Percentiles rank a stretch among this genome's conserved stretches.
Conservation (phyloP, 169 alveolate species). For the Theileria orientalis region DNA sequence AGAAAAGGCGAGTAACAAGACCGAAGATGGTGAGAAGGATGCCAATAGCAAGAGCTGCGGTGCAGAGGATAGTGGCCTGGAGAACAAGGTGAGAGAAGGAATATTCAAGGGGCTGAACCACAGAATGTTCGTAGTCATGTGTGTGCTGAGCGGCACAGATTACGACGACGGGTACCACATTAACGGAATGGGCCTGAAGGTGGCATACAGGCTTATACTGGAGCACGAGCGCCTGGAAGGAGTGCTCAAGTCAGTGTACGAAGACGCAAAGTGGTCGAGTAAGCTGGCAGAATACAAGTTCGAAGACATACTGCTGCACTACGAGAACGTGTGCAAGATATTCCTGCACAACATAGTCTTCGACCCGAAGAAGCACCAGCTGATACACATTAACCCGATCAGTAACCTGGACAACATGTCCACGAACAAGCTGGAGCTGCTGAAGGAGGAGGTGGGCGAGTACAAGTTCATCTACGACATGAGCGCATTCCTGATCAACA, state of each 20-base stretch:
- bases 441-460: not conserved
- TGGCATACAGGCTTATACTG: slow-evolving; percentile 65
- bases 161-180: slow-evolving; percentile 77
- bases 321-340: slow-evolving; percentile 63
- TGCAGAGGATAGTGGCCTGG: slow-evolving; percentile 24
- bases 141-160: slow-evolving; percentile 77
- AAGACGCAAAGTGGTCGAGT: slow-evolving; percentile 63
- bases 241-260: slow-evolving; percentile 42
- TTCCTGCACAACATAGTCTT: slow-evolving; percentile 73
- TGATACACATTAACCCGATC: slow-evolving; percentile 38
- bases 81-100: slow-evolving; percentile 45
- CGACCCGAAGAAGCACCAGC: slow-evolving; percentile 39
- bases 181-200: slow-evolving; percentile 76
- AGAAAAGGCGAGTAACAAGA: not conserved
- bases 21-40: not conserved
- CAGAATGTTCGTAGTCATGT: slow-evolving; percentile 73
- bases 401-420: no score
- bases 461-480: slow-evolving; percentile 11
- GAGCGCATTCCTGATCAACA: not conserved
- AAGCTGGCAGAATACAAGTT: slow-evolving; percentile 67
- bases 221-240: slow-evolving; percentile 60
- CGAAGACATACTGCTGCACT: slow-evolving; percentile 59
- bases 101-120: slow-evolving; percentile 66
- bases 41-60: not conserved
- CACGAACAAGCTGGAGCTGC: not conserved